Evolutionary conservation across 176 grass and related monocot genomes (phyloP).

Genomic region (Phoenix roebelenii): DNA sequence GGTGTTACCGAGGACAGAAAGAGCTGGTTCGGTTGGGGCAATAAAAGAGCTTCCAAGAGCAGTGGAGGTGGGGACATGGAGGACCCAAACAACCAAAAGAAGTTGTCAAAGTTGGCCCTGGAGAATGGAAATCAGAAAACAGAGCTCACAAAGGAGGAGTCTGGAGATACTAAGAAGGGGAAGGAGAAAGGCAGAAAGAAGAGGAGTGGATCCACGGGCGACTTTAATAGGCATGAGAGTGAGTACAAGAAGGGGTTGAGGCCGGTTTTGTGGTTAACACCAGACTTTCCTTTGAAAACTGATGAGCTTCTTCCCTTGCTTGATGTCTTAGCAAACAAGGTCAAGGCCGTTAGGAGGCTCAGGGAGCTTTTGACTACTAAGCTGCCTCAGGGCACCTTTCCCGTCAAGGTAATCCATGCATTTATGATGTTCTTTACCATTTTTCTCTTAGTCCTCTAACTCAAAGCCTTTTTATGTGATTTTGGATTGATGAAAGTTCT

Average conservation of each 20-base stretch:
- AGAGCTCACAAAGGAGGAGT: slow-evolving; percentile 40
- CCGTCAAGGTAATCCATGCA: slow-evolving; percentile 59
- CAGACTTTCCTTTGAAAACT: slow-evolving; percentile 84
- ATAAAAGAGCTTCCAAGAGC: slow-evolving; percentile 46
- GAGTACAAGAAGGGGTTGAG: slow-evolving; percentile 92
- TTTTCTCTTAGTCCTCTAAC: no score
- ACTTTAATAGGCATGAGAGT: slow-evolving; percentile 58
- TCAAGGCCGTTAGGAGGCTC: slow-evolving; percentile 89
- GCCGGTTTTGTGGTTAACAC: slow-evolving; percentile 83
- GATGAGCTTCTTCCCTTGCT: slow-evolving; percentile 90
- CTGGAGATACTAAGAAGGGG: slow-evolving; percentile 39
- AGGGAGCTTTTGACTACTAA: slow-evolving; percentile 93
- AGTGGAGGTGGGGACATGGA: slow-evolving; percentile 25
- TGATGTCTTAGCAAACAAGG: slow-evolving; percentile 97
- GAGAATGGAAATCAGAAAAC: slow-evolving; percentile 9
- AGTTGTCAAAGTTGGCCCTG: slow-evolving; percentile 11
- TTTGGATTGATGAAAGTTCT: no score
- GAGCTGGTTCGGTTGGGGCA: slow-evolving; percentile 75
- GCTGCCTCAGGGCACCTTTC: slow-evolving; percentile 78
- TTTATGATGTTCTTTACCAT: not conserved
- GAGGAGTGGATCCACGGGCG: slow-evolving; percentile 35
- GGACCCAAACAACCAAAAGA: slow-evolving; percentile 28
- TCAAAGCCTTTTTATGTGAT: no score
- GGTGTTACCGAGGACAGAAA: slow-evolving; percentile 64
- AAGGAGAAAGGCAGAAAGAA: slow-evolving; percentile 93